phyloP scores from a whole-genome alignment of 78 protist species.

The Dictyostelium brefeldianum region DNA sequence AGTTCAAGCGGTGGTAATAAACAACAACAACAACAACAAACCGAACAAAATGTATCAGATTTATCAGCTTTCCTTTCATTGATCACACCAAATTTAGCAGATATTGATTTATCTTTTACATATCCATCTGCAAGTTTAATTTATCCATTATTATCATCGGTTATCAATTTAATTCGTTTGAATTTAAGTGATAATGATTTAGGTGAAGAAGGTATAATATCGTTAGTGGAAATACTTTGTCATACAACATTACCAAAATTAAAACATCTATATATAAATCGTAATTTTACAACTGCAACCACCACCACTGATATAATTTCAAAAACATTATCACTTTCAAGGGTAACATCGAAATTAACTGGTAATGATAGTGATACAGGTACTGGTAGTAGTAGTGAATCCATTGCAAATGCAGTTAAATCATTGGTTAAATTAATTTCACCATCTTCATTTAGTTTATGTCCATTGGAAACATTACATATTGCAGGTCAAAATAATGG shows the following conservation, averaged over 20 bases:
- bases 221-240: slow-evolving; percentile 43
- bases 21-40: background rate
- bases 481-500: slow-evolving; percentile 55
- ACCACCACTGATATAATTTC: slow-evolving; percentile 41
- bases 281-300: background rate
- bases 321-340: slow-evolving; percentile 29
- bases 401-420: slow-evolving; percentile 47
- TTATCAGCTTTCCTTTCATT: slow-evolving; percentile 51
- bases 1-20: background rate
- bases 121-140: slow-evolving; percentile 1
- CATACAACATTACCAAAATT: slow-evolving; percentile 67
- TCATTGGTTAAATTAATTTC: slow-evolving; percentile 36
- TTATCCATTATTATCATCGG: slow-evolving; percentile 20
- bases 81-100: slow-evolving; percentile 51
- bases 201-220: slow-evolving; percentile 64
- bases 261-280: slow-evolving; percentile 67
- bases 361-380: background rate
- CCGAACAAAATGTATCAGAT: background rate
- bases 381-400: background rate
- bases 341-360: slow-evolving; percentile 15
- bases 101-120: slow-evolving; percentile 30
- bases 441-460: slow-evolving; percentile 51
- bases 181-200: slow-evolving; percentile 47
- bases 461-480: slow-evolving; percentile 71
- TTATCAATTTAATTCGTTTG: slow-evolving; percentile 23